These are phyloP conservation scores for Cladophialophora yegresii DNA, from an alignment of 2,329 filamentous ascomycete species.

Conservation along the genomic window DNA sequence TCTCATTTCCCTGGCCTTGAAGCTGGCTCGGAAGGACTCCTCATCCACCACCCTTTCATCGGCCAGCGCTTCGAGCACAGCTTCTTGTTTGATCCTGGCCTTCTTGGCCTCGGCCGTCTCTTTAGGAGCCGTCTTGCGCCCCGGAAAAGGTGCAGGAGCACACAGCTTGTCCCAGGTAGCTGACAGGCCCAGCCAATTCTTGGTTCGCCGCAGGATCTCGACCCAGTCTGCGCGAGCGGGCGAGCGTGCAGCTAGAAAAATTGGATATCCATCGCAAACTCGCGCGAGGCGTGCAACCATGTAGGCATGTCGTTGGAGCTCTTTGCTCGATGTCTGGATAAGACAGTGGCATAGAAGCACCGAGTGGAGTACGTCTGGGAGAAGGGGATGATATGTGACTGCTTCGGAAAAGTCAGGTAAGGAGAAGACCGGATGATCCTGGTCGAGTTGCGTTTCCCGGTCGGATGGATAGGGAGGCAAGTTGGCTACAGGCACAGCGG, in stretches of 20 bases:
- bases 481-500: slow-evolving; percentile 64
- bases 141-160: slow-evolving; percentile 58
- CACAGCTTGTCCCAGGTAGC: slow-evolving; percentile 72
- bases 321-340: slow-evolving; percentile 73
- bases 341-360: slow-evolving; percentile 77
- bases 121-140: slow-evolving; percentile 22
- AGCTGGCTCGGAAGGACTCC: slow-evolving; percentile 63
- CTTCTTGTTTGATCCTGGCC: slow-evolving; percentile 64
- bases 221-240: slow-evolving; percentile 78
- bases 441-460: slow-evolving; percentile 38
- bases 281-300: slow-evolving; percentile 76
- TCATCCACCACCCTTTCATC: slow-evolving; percentile 70
- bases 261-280: slow-evolving; percentile 75
- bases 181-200: slow-evolving; percentile 69
- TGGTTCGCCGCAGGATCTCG: slow-evolving; percentile 67
- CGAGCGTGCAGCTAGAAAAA: slow-evolving; percentile 72
- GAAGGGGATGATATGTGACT: slow-evolving; percentile 77
- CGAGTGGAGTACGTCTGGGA: slow-evolving; percentile 76
- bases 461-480: slow-evolving; percentile 67
- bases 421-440: slow-evolving; percentile 40
- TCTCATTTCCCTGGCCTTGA: slow-evolving; percentile 61
- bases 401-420: slow-evolving; percentile 59
- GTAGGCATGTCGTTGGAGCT: slow-evolving; percentile 75
- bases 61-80: slow-evolving; percentile 66
- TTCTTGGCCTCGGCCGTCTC: slow-evolving; percentile 58